Percentiles rank a stretch among this genome's conserved stretches.
phyloP scores from a whole-genome alignment of 2,329 filamentous ascomycete genomes.

The Cladosporium halotolerans region DNA sequence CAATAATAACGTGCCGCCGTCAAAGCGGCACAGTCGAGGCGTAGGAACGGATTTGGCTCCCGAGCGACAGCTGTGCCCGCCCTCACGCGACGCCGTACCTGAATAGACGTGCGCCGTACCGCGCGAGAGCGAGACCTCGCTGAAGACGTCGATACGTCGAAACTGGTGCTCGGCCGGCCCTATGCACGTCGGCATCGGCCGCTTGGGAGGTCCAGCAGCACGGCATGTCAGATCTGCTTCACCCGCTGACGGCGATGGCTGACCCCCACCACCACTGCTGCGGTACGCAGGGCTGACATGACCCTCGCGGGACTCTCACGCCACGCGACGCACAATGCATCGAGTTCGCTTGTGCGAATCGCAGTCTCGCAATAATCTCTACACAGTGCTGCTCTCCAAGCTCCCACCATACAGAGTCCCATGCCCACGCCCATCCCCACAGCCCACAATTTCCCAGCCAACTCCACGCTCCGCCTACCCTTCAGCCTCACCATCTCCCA shows the following conservation, averaged over 20 bases:
- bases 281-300: slow-evolving; percentile 6
- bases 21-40: not conserved
- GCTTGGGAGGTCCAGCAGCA: not conserved
- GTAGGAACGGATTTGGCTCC: slow-evolving; percentile 1
- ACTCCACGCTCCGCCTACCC: not conserved
- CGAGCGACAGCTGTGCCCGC: not conserved
- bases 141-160: slow-evolving; percentile 1
- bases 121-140: not conserved
- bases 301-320: not conserved
- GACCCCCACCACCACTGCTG: not conserved
- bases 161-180: not conserved
- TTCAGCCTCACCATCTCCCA: slow-evolving; percentile 1
- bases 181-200: slow-evolving; percentile 7
- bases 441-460: slow-evolving; percentile 7
- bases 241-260: not conserved
- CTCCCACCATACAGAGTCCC: not conserved
- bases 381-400: not conserved
- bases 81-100: not conserved
- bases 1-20: not conserved
- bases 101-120: not conserved
- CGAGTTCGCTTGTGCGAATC: not conserved
- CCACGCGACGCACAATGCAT: not conserved
- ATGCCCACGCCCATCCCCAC: not conserved
- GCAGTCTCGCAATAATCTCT: not conserved
- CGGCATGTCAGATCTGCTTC: slow-evolving; percentile 4